Evolutionary conservation across 495 filamentous ascomycete species (phyloP), one percentile per base, ranked within the genome.

Genomic region (Parachaetomium inaequale): DNA sequence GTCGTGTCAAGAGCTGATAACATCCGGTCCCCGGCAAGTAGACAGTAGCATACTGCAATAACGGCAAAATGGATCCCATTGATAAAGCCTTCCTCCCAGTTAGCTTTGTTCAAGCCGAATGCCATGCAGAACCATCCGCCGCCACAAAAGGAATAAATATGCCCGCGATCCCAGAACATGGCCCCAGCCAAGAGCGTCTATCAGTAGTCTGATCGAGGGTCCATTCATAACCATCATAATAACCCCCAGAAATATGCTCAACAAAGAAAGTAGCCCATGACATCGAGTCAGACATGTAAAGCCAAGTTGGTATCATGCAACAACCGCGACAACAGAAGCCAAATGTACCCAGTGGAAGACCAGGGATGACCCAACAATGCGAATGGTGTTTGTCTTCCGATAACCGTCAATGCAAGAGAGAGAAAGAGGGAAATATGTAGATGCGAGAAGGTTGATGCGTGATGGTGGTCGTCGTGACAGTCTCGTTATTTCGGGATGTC

Each of bases 241-340:
- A n/a, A n/a, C n/a, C 42, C 19, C 42, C 17, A 17, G 42, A 46
- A 5, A 46, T 46, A 46, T 46, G 42, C 42, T 46, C 50, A 31
- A 11, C 17, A 31, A 4, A 49, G 29, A 28, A 55, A 23, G 28
- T 19, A 46, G 17, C 19, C 36, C 47, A n/a, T 32, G 50, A 53
- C 29, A 53, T 40, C 19, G 34, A 38, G 52, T 40, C 52, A 21
- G 23, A 36, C 50, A 34, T 53, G 31, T 51, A 63, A 66, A 63
- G 50, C 26, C 64, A 63, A 59, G 53, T 34, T 63, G 64, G 64
- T 66, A 66, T 66, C 57, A 59, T 64, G 61, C 61, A 54, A 29
- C 42, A 58, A 29, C 5, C 11, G 29, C 49, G 15, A 36, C 12
- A 5, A 28, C 7, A 50, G 19, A 56, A 55, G 38, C 36, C 7